Percentiles rank a stretch among this genome's conserved stretches.
phyloP scores from a whole-genome alignment of 306 rosid species.

The Cucumis melo region DNA sequence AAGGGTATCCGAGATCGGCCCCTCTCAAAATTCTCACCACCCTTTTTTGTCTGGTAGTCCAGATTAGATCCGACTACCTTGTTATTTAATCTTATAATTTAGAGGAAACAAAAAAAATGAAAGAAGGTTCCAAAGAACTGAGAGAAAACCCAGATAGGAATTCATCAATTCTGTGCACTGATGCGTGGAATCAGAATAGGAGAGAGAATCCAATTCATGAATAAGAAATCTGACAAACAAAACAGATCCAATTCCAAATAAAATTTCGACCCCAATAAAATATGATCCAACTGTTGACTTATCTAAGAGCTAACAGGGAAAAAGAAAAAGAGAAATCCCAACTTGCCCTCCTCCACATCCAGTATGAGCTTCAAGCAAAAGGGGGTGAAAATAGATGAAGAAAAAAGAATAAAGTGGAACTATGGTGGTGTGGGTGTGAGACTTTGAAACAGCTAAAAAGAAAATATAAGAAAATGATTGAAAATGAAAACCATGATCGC shows the following conservation, averaged over 20 bases:
- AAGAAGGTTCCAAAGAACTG: not conserved
- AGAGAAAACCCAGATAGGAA: not conserved
- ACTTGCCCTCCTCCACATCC: not conserved
- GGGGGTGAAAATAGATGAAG: not conserved
- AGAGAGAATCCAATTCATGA: not conserved
- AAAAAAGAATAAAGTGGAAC: not conserved
- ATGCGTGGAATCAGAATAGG: not conserved
- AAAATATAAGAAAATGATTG: not conserved
- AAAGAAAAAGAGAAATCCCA: not conserved
- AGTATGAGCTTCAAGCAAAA: not conserved
- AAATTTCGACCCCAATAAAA: not conserved
- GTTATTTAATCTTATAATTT: not conserved
- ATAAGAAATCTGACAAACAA: not conserved
- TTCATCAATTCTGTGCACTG: not conserved
- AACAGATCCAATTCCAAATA: conserved; percentile 4
- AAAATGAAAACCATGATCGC: not conserved
- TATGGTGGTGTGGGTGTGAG: not conserved
- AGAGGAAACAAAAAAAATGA: not conserved
- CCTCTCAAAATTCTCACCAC: conserved; percentile 23
- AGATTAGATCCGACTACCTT: conserved; percentile 38
- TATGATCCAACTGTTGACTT: not conserved
- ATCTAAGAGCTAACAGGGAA: not conserved
- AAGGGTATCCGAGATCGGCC: conserved; percentile 8
- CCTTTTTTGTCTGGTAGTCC: conserved; percentile 42
- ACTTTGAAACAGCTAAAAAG: not conserved